Evolutionary conservation across 768 basidiomycete species (phyloP).

Genomic region (Podaxis mareebaensis): DNA sequence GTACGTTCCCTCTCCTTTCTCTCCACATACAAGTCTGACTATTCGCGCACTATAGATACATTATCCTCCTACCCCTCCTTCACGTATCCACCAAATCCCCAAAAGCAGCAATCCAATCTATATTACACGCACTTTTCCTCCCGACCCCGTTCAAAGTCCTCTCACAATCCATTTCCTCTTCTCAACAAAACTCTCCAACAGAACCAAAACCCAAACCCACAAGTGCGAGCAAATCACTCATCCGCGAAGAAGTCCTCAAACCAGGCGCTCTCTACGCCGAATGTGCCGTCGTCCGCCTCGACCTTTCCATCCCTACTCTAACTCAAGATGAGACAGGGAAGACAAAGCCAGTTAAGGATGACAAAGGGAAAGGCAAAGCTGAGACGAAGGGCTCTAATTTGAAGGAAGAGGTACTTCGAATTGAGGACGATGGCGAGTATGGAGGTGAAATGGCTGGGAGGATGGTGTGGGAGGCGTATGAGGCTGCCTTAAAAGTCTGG

Average conservation of each 20-base stretch:
- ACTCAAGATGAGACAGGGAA: conserved; percentile 1
- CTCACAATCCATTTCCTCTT: conserved; percentile 26
- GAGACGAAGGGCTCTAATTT: conserved; percentile 20
- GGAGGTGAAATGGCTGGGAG: conserved; percentile 71
- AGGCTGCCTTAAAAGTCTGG: conserved; percentile 67
- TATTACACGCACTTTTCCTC: conserved; percentile 82
- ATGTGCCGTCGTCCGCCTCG: conserved; percentile 61
- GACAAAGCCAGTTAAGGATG: no score
- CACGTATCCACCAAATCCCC: conserved; percentile 72
- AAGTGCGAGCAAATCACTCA: conserved; percentile 17
- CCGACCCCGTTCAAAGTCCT: conserved; percentile 75
- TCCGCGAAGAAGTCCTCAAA: conserved; percentile 66
- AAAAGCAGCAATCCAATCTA: conserved; percentile 60
- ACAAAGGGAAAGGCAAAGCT: conserved; percentile 24
- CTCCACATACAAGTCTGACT: no score
- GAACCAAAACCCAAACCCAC: conserved; percentile 7
- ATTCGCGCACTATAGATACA: conserved; percentile 46
- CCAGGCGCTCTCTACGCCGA: conserved; percentile 79
- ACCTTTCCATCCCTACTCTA: conserved; percentile 29
- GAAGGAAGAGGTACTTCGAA: conserved; percentile 34
- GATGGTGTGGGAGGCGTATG: conserved; percentile 77
- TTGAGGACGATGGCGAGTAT: conserved; percentile 66
- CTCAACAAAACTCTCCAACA: background rate
- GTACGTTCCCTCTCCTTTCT: conserved; percentile 37
- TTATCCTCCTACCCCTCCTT: conserved; percentile 65